Evolutionary conservation across 2,329 filamentous ascomycete genomes (phyloP), one percentile per base, ranked within the genome.

Genomic region (Aspergillus unguis): DNA sequence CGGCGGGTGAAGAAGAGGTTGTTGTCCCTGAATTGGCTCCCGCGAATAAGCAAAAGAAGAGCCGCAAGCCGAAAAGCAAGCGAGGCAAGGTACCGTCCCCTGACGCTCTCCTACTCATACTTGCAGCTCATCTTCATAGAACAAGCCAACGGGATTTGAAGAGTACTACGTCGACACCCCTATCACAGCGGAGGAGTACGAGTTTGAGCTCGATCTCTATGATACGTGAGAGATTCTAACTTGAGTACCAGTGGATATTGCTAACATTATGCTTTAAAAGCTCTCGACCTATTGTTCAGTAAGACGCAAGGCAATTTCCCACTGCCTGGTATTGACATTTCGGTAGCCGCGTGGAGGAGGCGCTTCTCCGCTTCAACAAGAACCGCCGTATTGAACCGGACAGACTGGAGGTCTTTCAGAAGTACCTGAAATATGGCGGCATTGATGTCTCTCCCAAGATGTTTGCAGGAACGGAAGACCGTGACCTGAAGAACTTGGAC

Each of bases 351-450:
- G 90, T 97, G 37, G 86, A 96, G 65, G 81, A 85, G 27, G 94
- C 90, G 43, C 87, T 97, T 50, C 85, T 91, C 59, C 86, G 90
- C 10, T 99, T 86, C 73, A 84, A 87, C 56, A 79, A 82, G 33
- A 87, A 85, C 43, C 87, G 92, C 31, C 91, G 88, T 58, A 81
- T 96, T 53, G 82, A 87, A 53, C 70, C 76, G 9, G 76, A 83
- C 3, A 84, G 84, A 26, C 70, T 77, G 4, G 75, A 80, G 17
- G 74, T 91, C 32, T 94, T 99, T 71, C 80, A 83, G 63, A 88
- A 88, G 58, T 96, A 94, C 65, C 81, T 97, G 52, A 80, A 83
- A 33, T 86, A 92, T 41, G 94, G 94, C 2, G 92, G 94, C 3
- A 80, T 99, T 37, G 85, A 90, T 40, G 75, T 80, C 6, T 71